Conservation (phyloP, 163 green algal genomes). For the Scenedesmus sp. region DNA sequence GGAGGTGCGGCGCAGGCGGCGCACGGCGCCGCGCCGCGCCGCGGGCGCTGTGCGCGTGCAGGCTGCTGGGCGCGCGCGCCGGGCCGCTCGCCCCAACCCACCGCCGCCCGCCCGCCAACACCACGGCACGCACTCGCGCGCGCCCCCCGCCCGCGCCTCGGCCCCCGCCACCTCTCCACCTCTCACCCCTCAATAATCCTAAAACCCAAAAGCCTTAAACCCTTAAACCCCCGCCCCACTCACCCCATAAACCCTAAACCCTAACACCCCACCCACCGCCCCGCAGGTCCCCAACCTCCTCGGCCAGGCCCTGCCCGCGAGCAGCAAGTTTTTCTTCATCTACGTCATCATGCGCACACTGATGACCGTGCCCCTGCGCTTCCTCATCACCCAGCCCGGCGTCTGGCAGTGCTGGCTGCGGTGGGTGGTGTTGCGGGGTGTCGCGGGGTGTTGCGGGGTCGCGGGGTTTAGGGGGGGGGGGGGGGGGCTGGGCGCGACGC, state of each 20-base stretch:
- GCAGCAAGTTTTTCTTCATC: conserved; percentile 87
- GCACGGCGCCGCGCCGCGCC: no score
- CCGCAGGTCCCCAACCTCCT: conserved; percentile 55
- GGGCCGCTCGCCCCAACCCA: no score
- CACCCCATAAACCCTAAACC: no score
- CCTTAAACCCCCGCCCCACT: no score
- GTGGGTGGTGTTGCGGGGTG: conserved; percentile 3
- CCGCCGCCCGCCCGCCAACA: no score
- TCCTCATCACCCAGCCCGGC: conserved; percentile 65
- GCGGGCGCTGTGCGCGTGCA: no score
- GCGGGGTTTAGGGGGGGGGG: no score
- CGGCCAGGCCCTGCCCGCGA: conserved; percentile 69
- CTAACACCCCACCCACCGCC: no score
- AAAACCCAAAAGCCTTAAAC: neutral
- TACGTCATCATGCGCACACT: conserved; percentile 70
- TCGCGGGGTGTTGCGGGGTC: no score
- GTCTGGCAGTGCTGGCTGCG: conserved; percentile 48
- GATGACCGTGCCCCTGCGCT: conserved; percentile 60
- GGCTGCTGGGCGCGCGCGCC: no score
- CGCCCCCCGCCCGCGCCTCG: neutral
- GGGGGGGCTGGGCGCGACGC: no score
- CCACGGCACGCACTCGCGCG: no score
- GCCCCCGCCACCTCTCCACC: neutral
- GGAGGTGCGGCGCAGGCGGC: conserved; percentile 4
- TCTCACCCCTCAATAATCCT: neutral